Evolutionary conservation across 2,329 filamentous ascomycete genomes (phyloP).

Genomic region (Cyphellophora attinorum): DNA sequence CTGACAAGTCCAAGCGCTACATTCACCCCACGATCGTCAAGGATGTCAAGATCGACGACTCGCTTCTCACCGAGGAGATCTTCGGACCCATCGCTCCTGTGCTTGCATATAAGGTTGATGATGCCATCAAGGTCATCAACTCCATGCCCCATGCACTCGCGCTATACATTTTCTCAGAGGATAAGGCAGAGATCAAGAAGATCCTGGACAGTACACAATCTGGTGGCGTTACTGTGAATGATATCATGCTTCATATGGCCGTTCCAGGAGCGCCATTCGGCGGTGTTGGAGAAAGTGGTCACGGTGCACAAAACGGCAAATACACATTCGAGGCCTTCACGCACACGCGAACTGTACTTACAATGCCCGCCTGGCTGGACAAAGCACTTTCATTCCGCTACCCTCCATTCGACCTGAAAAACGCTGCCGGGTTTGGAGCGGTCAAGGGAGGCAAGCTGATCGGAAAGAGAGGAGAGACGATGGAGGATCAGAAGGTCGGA

Average conservation of each 20-base stretch:
- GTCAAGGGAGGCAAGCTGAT: slow-evolving; percentile 2
- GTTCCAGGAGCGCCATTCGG: slow-evolving; percentile 38
- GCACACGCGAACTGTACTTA: slow-evolving; percentile 21
- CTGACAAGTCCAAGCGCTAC: slow-evolving; percentile 21
- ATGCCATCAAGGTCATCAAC: slow-evolving; percentile 21
- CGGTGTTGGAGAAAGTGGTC: slow-evolving; percentile 41
- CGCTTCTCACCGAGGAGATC: slow-evolving; percentile 35
- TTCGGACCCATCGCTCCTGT: slow-evolving; percentile 37
- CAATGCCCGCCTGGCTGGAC: slow-evolving; percentile 16
- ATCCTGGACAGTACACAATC: slow-evolving; percentile 30
- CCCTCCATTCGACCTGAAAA: slow-evolving; percentile 10
- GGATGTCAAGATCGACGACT: slow-evolving; percentile 26
- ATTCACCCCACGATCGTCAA: slow-evolving; percentile 31
- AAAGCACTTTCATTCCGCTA: slow-evolving; percentile 16
- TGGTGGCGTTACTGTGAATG: slow-evolving; percentile 44
- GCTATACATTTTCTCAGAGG: slow-evolving; percentile 32
- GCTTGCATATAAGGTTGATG: slow-evolving; percentile 25
- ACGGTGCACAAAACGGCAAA: slow-evolving; percentile 40
- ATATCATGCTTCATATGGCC: slow-evolving; percentile 35
- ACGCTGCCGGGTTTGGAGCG: slow-evolving; percentile 4
- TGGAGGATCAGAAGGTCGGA: slow-evolving; percentile 9
- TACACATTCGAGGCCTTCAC: slow-evolving; percentile 36
- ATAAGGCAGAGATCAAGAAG: slow-evolving; percentile 25
- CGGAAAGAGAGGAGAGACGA: slow-evolving; percentile 8
- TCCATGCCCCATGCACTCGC: slow-evolving; percentile 27